Conservation (phyloP, 768 basidiomycete genomes). For the Termitomyces sp. region DNA sequence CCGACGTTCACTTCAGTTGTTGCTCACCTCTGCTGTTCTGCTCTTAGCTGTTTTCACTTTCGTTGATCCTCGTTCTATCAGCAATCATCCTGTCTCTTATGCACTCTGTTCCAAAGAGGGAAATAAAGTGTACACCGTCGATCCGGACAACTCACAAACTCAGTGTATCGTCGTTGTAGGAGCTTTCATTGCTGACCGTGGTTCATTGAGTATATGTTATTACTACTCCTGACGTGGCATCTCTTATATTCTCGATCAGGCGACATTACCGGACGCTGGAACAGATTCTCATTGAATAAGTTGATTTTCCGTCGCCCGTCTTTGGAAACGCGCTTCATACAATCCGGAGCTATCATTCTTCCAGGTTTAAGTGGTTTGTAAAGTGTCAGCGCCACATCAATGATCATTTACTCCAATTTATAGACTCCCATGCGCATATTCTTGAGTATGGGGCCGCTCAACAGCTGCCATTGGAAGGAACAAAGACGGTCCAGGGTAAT, state of each 20-base stretch:
- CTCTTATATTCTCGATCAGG: slow-evolving; percentile 22
- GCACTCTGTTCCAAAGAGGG: slow-evolving; percentile 57
- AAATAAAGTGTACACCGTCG: slow-evolving; percentile 61
- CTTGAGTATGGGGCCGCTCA: slow-evolving; percentile 71
- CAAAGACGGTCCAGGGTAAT: slow-evolving; percentile 51
- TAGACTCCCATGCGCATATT: slow-evolving; percentile 77
- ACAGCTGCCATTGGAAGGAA: slow-evolving; percentile 59
- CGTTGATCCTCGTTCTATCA: slow-evolving; percentile 4
- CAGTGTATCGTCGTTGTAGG: slow-evolving; percentile 62
- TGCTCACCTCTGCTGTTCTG: slow-evolving; percentile 3
- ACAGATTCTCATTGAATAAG: slow-evolving; percentile 15
- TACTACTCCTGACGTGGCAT: not conserved
- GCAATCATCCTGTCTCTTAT: slow-evolving; percentile 26
- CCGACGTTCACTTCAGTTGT: not conserved
- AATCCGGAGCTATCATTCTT: slow-evolving; percentile 54
- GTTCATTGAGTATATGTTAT: slow-evolving; percentile 49
- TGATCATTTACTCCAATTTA: not conserved
- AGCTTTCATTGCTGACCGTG: slow-evolving; percentile 44
- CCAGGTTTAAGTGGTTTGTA: slow-evolving; percentile 68
- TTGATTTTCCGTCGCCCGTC: slow-evolving; percentile 16
- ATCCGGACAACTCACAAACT: slow-evolving; percentile 39
- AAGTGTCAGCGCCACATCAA: slow-evolving; percentile 3
- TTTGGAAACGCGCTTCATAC: slow-evolving; percentile 42
- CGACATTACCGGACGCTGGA: slow-evolving; percentile 37
- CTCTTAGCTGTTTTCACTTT: slow-evolving; percentile 9